Base-by-base conservation (phyloP, 169 alveolate species). In the Plasmodium cynomolgi region DNA sequence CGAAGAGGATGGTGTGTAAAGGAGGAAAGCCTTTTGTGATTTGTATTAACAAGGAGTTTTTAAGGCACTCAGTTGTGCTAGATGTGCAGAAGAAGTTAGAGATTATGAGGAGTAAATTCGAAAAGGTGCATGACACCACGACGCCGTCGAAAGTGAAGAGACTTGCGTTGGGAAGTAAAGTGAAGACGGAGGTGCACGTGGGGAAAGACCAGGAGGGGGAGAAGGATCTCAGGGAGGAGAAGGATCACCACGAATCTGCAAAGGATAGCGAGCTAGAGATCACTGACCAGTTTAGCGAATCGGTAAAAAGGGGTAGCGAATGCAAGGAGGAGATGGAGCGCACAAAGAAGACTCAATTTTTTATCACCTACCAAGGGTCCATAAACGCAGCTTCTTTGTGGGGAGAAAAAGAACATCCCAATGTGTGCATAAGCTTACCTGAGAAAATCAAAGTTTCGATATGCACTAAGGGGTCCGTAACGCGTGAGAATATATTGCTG, bases 21-120 rank as follows among this genome's bases (percentile, higher is more conserved):
- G 94, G 94, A 56, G 94, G 74, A 7, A 88, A 88, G 17, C 94
- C 94, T 17, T 88, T 88, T 88, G 71, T 50, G 37, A 23, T 88
- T 20, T 88, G 94, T 47, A 88, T 88, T 37, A 88, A 88, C 33
- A 88, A 88, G 50, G 82, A 79, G 13, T 77, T 68, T 17, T 9
- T 88, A 5, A 79, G 44, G 50, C 68, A 13, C 5, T 79, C 37
- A 15, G 73, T 88, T 17, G 37, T 88, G 13, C 26, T 88, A 13
- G 94, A 88, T 9, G 94, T 79, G 81, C 79, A 88, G 29, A 88
- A 79, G 13, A 88, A 88, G 41, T 47, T 88, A 79, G 90, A 77
- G 3, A 34, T 23, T 13, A n/a, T 88, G 62, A 88, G 82, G 81
- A 88, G 71, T 37, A 86, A 88, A 17, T 88, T 73, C n/a, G 90